phyloP scores from a whole-genome alignment of 306 rosid genomes.

The Crataegus laevigata region DNA sequence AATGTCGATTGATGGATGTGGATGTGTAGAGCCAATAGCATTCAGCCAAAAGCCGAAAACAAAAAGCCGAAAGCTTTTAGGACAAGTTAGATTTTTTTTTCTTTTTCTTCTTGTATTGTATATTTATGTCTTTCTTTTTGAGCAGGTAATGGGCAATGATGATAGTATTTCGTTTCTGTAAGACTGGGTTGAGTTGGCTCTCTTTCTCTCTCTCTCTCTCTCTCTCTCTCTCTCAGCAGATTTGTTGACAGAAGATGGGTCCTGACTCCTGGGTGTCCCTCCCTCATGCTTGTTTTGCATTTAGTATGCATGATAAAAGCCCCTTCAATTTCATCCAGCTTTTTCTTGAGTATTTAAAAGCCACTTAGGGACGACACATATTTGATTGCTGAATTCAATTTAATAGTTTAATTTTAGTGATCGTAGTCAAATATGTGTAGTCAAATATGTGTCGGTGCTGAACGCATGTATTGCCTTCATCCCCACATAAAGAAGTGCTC shows the following conservation, averaged over 20 bases:
- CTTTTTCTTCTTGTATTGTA: background rate
- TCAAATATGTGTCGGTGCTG: no score
- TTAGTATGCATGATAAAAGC: slow-evolving; percentile 1
- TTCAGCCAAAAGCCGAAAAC: background rate
- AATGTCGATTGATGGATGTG: background rate
- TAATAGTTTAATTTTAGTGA: no score
- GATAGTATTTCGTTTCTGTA: slow-evolving; percentile 9
- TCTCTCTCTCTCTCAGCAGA: slow-evolving; percentile 19
- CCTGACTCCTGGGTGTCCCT: slow-evolving; percentile 11
- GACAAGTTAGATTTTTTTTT: background rate
- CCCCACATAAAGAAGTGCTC: no score
- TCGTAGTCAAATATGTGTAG: no score
- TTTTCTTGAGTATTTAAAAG: background rate
- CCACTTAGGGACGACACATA: no score
- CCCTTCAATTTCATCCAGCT: background rate
- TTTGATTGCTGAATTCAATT: no score
- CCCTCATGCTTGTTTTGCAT: slow-evolving; percentile 9
- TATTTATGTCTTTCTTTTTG: background rate
- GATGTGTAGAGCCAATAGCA: background rate
- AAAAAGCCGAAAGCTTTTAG: background rate
- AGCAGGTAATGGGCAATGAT: slow-evolving; percentile 18
- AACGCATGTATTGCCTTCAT: no score
- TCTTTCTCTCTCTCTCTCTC: no score
- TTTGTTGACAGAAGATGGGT: slow-evolving; percentile 12
- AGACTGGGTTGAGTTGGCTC: slow-evolving; percentile 7